A percentile compares a stretch with the other conserved stretches of the same genome.
phyloP scores from a whole-genome alignment of 176 grass and related monocot species.

The Sorghum bicolor region DNA sequence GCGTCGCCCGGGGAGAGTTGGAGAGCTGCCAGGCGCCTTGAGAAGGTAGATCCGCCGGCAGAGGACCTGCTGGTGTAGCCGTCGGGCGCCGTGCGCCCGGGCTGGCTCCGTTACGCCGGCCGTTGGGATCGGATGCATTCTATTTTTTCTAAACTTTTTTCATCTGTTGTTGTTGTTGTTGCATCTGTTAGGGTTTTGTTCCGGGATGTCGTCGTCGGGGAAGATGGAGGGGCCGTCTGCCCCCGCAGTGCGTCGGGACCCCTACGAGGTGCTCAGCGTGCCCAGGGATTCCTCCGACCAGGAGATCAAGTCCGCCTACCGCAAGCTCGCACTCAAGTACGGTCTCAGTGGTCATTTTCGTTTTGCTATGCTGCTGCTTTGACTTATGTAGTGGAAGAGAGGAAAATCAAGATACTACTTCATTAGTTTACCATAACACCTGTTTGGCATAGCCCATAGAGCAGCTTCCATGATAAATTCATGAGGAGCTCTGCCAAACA shows the following conservation, averaged over 20 bases:
- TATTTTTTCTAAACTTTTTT: not conserved
- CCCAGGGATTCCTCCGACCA: conserved; percentile 88
- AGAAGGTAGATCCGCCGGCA: not conserved
- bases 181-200: conserved; percentile 30
- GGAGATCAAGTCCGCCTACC: conserved; percentile 96
- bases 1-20: too few relatives aligned
- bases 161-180: not conserved
- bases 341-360: not conserved
- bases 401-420: not conserved
- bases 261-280: conserved; percentile 92
- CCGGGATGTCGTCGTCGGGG: conserved; percentile 67
- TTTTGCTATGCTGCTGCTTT: not conserved
- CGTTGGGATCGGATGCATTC: not conserved
- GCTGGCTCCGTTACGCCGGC: not conserved
- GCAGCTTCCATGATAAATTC: not conserved
- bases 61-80: not conserved
- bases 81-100: not conserved
- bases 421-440: not conserved
- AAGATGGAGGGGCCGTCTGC: conserved; percentile 86
- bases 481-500: not conserved
- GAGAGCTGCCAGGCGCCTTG: not conserved
- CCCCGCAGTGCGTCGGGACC: conserved; percentile 66
- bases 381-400: not conserved
- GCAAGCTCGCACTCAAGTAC: conserved; percentile 97
- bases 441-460: not conserved